Conservation (phyloP, 352 stramenopile genomes). For the Phytopythium montanum region DNA sequence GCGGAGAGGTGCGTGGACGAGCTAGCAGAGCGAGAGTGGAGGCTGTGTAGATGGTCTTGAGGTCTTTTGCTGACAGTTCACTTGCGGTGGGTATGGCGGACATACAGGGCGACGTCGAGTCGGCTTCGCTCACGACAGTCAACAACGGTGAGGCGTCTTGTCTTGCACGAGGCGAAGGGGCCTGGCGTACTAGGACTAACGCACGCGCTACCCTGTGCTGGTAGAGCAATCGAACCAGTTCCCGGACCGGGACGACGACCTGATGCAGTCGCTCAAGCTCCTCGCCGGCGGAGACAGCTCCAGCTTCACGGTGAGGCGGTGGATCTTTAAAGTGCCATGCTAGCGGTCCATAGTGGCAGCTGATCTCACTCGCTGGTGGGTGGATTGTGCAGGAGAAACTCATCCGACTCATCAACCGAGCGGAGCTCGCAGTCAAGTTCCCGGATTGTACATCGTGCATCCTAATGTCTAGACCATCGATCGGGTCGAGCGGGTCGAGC, state of each 20-base stretch:
- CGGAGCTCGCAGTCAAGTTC: constrained; percentile 79
- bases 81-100: not conserved
- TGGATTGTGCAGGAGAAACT: constrained; percentile 62
- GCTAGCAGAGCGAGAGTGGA: not conserved
- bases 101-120: constrained; percentile 63
- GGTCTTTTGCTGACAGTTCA: not conserved
- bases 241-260: constrained; percentile 75
- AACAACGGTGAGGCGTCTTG: constrained; percentile 46
- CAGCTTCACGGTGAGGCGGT: constrained; percentile 56
- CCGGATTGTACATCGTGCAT: constrained; percentile 33
- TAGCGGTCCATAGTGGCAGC: not conserved
- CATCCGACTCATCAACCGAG: constrained; percentile 77
- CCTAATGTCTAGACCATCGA: not conserved
- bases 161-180: not conserved
- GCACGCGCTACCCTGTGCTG: not conserved
- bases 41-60: not conserved
- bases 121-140: constrained; percentile 77
- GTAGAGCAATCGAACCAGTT: constrained; percentile 83
- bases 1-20: constrained; percentile 42
- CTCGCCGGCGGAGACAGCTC: constrained; percentile 69
- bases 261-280: constrained; percentile 62
- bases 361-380: not conserved
- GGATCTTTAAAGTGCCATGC: not conserved
- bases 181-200: not conserved
- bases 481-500: not conserved